Base-by-base conservation (phyloP, 768 basidiomycete species). In the Tephrocybe sp. region DNA sequence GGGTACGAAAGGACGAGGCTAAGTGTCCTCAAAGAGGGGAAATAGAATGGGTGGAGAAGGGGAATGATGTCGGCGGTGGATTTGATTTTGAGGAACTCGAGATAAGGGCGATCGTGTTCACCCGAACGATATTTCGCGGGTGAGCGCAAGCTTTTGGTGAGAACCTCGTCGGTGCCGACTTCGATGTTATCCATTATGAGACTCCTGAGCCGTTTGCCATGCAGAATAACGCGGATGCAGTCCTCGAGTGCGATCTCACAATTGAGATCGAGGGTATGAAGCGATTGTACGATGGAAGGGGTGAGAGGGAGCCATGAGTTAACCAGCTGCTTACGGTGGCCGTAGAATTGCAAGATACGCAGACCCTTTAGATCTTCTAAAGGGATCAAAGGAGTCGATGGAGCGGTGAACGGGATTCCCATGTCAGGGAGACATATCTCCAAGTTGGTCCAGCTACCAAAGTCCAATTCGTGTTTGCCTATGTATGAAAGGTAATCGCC, bases 311-410 rank as follows among this genome's bases (percentile, higher is more conserved):
- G 33, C 41, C 48, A 49, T 15, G 48, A 42, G 2, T 40, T 34
- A 13, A 33, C 31, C 42, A 49, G 15, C 24, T 43, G 41, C 5
- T 42, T 49, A 18, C 40, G 41, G 23, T 49, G 48, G 9, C 24
- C 40, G 22, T 21, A 42, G 31, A 21, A 49, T 31, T 21, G 31
- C 11, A 42, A 10, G 18, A 25, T 21, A 15, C 48, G 48, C 16
- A 49, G 41, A 25, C 40, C 42, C n/a, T 23, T 49, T 13, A 49
- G 48, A 49, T 24, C 23, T 4, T 49, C 48, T 11, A 49, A 41
- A 9, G 48, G 48, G 13, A 49, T 36, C n/a, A 36, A 13, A 5
- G 48, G 48, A 21, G 31, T 36, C 13, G 41, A 18, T 15, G 41
- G 31, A n/a, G 31, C 13, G 13, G 33, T 16, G 24, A 34, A 42